phyloP scores from a whole-genome alignment of 2,329 filamentous ascomycete genomes.

The Fusarium nanum region DNA sequence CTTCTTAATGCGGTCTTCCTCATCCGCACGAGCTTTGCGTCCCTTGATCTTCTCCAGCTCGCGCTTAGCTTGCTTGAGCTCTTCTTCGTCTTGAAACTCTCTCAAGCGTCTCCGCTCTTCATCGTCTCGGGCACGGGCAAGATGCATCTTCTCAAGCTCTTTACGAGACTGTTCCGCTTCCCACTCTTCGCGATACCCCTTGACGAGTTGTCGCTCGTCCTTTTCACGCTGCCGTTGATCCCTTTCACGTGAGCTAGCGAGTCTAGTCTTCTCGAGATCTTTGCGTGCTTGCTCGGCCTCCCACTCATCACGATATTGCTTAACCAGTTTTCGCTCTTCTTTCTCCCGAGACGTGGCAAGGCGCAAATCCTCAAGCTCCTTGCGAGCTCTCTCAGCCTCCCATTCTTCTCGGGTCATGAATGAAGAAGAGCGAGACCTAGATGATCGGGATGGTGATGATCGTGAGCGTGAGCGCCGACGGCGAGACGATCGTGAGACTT shows the following conservation, averaged over 20 bases:
- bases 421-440: slow-evolving; percentile 47
- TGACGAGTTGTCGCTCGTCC: slow-evolving; percentile 44
- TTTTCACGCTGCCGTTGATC: slow-evolving; percentile 47
- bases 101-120: slow-evolving; percentile 53
- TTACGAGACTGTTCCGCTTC: slow-evolving; percentile 48
- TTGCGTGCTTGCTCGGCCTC: slow-evolving; percentile 55
- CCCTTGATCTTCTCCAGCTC: slow-evolving; percentile 61
- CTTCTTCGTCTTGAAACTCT: slow-evolving; percentile 56
- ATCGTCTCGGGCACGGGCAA: slow-evolving; percentile 49
- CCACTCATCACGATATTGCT: slow-evolving; percentile 57
- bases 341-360: slow-evolving; percentile 55
- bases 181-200: slow-evolving; percentile 57
- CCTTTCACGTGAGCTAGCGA: slow-evolving; percentile 55
- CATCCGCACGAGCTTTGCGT: slow-evolving; percentile 60
- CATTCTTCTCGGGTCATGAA: slow-evolving; percentile 58
- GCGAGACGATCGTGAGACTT: slow-evolving; percentile 44
- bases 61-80: slow-evolving; percentile 61
- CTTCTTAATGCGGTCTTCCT: slow-evolving; percentile 63
- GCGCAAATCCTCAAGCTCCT: slow-evolving; percentile 60
- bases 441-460: slow-evolving; percentile 51
- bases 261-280: slow-evolving; percentile 59
- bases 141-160: slow-evolving; percentile 37
- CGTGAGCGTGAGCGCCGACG: slow-evolving; percentile 49
- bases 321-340: slow-evolving; percentile 52
- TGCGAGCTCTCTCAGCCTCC: slow-evolving; percentile 54